A percentile compares a stretch with the other conserved stretches of the same genome.
Evolutionary conservation across 345 rosid genomes (phyloP).

Genomic region (Pugionium cornutum): DNA sequence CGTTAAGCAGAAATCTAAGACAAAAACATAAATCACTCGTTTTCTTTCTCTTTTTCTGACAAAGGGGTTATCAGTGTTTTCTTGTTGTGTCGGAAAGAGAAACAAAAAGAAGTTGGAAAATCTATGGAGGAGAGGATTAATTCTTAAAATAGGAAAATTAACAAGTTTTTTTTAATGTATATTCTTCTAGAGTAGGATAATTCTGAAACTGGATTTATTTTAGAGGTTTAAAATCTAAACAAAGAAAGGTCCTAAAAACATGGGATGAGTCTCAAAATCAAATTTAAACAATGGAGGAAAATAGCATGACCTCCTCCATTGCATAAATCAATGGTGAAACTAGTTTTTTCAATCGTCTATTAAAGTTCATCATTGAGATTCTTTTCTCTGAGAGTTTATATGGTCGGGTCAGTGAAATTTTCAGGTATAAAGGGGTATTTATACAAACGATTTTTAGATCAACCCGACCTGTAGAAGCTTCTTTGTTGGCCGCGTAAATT

Average conservation of each 20-base stretch:
- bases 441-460: slow-evolving; percentile 27
- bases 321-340: slow-evolving; percentile 38
- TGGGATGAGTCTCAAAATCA: slow-evolving; percentile 33
- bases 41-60: slow-evolving; percentile 10
- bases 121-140: slow-evolving; percentile 36
- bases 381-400: slow-evolving; percentile 34
- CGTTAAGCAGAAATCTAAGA: slow-evolving; percentile 26
- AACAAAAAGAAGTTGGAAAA: slow-evolving; percentile 24
- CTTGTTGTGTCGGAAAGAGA: slow-evolving; percentile 37
- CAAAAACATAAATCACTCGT: slow-evolving; percentile 13
- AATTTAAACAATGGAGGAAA: slow-evolving; percentile 42
- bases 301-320: slow-evolving; percentile 34
- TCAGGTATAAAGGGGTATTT: slow-evolving; percentile 15
- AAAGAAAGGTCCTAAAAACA: slow-evolving; percentile 35
- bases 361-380: slow-evolving; percentile 37
- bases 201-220: slow-evolving; percentile 22
- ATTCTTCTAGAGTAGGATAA: slow-evolving; percentile 33
- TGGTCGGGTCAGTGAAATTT: slow-evolving; percentile 42
- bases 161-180: slow-evolving; percentile 28
- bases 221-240: slow-evolving; percentile 32
- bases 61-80: slow-evolving; percentile 19
- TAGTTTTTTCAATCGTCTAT: slow-evolving; percentile 33
- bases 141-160: slow-evolving; percentile 23
- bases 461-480: slow-evolving; percentile 36
- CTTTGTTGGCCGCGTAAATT: slow-evolving; percentile 49